Conservation (phyloP, 2,329 filamentous ascomycete species). For the Bertia moriformis region DNA sequence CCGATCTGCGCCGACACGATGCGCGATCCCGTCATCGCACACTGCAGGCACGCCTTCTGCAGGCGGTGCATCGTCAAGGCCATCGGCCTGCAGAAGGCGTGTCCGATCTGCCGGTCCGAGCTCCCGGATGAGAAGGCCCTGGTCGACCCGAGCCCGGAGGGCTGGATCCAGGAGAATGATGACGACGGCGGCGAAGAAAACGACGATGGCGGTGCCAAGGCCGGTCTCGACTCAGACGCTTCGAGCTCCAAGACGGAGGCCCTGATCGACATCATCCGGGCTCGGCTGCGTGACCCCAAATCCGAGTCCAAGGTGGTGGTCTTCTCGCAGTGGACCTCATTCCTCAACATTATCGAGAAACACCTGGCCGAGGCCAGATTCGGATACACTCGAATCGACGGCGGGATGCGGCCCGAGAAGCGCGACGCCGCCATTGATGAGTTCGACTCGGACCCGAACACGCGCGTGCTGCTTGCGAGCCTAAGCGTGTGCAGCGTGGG, state of each 20-base stretch:
- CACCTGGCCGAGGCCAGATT: constrained; percentile 47
- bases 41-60: constrained; percentile 73
- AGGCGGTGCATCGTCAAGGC: constrained; percentile 58
- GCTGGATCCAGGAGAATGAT: constrained; percentile 25
- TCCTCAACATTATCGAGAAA: constrained; percentile 56
- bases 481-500: constrained; percentile 73
- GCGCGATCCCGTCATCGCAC: constrained; percentile 64
- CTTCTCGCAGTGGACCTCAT: constrained; percentile 67
- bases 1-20: constrained; percentile 65
- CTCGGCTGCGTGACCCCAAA: constrained; percentile 46
- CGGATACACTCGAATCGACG: constrained; percentile 62
- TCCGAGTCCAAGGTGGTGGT: constrained; percentile 59
- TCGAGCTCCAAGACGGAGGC: constrained; percentile 74
- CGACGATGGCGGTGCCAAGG: too few relatives aligned
- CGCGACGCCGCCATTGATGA: constrained; percentile 60
- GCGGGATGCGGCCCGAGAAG: constrained; percentile 54
- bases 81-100: constrained; percentile 63
- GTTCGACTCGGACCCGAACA: constrained; percentile 52
- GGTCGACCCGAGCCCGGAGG: constrained; percentile 49
- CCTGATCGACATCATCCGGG: constrained; percentile 59
- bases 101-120: constrained; percentile 67
- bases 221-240: constrained; percentile 45
- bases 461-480: constrained; percentile 67
- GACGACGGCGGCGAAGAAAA: too few relatives aligned
- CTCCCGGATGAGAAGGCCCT: constrained; percentile 46